phyloP scores from a whole-genome alignment of 805 yeast species.

The Metschnikowia shivogae region DNA sequence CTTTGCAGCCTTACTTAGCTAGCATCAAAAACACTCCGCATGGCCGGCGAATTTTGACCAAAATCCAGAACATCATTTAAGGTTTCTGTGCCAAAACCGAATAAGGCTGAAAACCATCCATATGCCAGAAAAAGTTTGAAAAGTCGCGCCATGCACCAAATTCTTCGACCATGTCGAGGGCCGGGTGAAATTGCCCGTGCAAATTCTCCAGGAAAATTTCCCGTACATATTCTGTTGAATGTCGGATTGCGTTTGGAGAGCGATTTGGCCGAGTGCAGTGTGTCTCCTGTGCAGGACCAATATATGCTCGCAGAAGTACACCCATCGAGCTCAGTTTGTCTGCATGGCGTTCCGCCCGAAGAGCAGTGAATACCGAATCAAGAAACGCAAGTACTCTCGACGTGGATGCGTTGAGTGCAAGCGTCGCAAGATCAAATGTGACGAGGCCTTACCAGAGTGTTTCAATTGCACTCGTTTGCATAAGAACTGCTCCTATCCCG shows the following conservation, averaged over 20 bases:
- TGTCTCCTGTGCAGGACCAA: not conserved
- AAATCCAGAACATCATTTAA: slow-evolving; percentile 33
- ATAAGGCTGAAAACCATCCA: too few species aligned
- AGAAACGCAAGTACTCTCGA: slow-evolving; percentile 37
- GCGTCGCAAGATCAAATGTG: slow-evolving; percentile 42
- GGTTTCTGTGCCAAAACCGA: not conserved
- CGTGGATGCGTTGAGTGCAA: slow-evolving; percentile 43
- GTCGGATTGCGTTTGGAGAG: not conserved
- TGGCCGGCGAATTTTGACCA: slow-evolving; percentile 87
- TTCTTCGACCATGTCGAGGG: too few species aligned
- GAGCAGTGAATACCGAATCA: slow-evolving; percentile 14
- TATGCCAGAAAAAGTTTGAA: too few species aligned
- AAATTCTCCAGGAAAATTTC: too few species aligned
- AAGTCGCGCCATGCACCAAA: too few species aligned
- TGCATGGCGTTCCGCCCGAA: not conserved
- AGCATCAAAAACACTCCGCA: slow-evolving; percentile 88
- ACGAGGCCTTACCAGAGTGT: slow-evolving; percentile 36
- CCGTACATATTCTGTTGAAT: too few species aligned
- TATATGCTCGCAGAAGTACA: slow-evolving; percentile 4
- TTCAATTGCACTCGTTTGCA: slow-evolving; percentile 32
- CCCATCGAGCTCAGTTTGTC: not conserved
- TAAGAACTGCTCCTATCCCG: slow-evolving; percentile 27
- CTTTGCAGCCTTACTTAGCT: slow-evolving; percentile 70
- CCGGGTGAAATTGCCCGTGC: too few species aligned
- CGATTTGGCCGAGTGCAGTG: not conserved